These are phyloP conservation scores for Phoenix roebelenii DNA, from an alignment of 176 grass and related monocot genomes.

Conservation along the genomic window DNA sequence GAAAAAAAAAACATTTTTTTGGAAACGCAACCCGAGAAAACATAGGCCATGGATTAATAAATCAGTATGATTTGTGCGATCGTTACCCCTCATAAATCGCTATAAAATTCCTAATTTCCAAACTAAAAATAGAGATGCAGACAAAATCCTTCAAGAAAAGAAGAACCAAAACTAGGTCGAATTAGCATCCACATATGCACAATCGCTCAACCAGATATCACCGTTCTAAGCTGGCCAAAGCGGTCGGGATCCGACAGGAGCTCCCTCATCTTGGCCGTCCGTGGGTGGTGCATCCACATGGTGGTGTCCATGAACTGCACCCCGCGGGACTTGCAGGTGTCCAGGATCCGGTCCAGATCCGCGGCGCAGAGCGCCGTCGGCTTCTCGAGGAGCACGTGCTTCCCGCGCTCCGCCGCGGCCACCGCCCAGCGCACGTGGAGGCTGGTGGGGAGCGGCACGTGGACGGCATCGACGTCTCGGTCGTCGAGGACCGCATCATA, in stretches of 20 bases:
- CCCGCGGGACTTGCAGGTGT: slow-evolving; percentile 29
- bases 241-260: slow-evolving; percentile 39
- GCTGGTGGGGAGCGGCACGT: slow-evolving; percentile 69
- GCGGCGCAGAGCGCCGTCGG: slow-evolving; percentile 61
- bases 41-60: too few species aligned
- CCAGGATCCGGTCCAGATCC: slow-evolving; percentile 58
- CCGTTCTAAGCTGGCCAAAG: slow-evolving; percentile 17
- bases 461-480: slow-evolving; percentile 58
- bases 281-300: slow-evolving; percentile 18
- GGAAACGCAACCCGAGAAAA: too few species aligned
- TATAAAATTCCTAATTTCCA: too few species aligned
- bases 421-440: slow-evolving; percentile 63
- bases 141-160: too few species aligned
- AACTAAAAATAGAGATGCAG: too few species aligned
- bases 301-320: slow-evolving; percentile 90
- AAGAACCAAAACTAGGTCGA: not conserved
- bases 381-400: slow-evolving; percentile 89
- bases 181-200: not conserved
- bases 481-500: slow-evolving; percentile 71
- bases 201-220: not conserved
- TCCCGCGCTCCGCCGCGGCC: slow-evolving; percentile 41
- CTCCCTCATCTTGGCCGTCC: slow-evolving; percentile 69
- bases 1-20: too few species aligned
- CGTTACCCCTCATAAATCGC: too few species aligned
- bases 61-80: too few species aligned